Conservation (phyloP, 139 green algal species). For the Asterochloris sp. region DNA sequence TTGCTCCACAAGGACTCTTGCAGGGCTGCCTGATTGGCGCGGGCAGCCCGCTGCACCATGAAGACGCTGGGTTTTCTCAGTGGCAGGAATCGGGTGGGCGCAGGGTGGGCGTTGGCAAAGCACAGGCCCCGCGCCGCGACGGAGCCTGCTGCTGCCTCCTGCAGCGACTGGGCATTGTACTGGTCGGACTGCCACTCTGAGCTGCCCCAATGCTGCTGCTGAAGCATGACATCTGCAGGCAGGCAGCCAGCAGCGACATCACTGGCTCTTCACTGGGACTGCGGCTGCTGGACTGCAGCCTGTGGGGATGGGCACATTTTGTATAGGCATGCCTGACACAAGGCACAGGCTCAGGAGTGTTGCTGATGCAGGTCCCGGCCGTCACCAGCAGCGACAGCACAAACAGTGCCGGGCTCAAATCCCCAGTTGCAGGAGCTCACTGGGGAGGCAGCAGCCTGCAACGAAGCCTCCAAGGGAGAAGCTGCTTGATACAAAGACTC, state of each 20-base stretch:
- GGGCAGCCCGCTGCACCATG: constrained; percentile 1
- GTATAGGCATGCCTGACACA: too few species aligned
- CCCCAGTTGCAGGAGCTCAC: too few species aligned
- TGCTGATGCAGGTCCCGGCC: too few species aligned
- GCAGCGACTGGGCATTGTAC: not conserved
- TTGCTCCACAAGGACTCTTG: not conserved
- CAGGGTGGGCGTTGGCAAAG: constrained; percentile 49
- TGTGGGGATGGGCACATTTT: too few species aligned
- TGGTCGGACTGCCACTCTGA: not conserved
- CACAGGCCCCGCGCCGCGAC: constrained; percentile 49
- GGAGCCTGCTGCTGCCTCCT: constrained; percentile 30
- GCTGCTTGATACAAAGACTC: too few species aligned
- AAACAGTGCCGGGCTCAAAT: too few species aligned
- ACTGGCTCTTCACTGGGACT: too few species aligned
- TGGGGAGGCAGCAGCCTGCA: too few species aligned
- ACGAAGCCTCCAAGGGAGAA: too few species aligned
- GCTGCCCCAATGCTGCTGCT: not conserved
- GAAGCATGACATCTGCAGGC: not conserved
- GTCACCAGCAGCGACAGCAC: too few species aligned
- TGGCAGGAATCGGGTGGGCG: constrained; percentile 37
- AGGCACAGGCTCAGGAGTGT: too few species aligned
- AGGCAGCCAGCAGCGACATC: not conserved
- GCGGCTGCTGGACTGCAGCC: too few species aligned
- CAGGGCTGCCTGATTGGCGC: constrained; percentile 27
- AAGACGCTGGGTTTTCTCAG: constrained; percentile 27